Evolutionary conservation across 306 rosid species (phyloP), one percentile per base, ranked within the genome.

Genomic region (Prunus mira): DNA sequence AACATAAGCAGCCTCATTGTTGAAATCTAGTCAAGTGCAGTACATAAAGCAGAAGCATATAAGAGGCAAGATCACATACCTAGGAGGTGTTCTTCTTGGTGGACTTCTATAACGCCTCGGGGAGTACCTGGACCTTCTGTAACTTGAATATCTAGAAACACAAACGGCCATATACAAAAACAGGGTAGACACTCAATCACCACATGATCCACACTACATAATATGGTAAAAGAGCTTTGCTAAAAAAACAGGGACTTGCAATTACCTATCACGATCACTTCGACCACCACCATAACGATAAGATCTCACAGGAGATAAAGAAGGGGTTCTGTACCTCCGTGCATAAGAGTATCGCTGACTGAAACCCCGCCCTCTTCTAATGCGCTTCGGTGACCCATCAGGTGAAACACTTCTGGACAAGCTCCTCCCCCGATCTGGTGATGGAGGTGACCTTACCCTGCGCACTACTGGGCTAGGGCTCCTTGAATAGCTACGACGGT

Each of bases 91-190:
- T 82, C 97, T 88, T 45, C 97, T 89, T 14, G 87, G 93, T 25
- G 98, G 93, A 89, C 97, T 92, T 83, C 99, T 84, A 71, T 79
- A 88, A 13, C 97, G 97, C 89, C 99, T 87, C 3, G 99, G 97
- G 6, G 99, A 92, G 71, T 81, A 95, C 88, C 93, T 89, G 71
- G 80, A 95, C 89, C 96, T 89, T 81, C 97, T 86, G 84, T 92
- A 88, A 78, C 83, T 73, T 24, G 97, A 83, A 82, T 85, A 92
- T 76, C 99, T 95, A 87, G 51, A 6, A 43, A 78, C 60, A 38
- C 38, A 57, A 54, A 71, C 12, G 55, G 72, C 49, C 55, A 76
- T 20, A 69, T 11, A 38, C 41, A 68, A 71, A 34, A 38, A 54
- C 41, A 18, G 67, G 13, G 51, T 14, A 6, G 27, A 3, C 9